These are phyloP conservation scores for Kazachstania sp. DNA, from an alignment of 1,139 yeast genomes.

Conservation along the genomic window DNA sequence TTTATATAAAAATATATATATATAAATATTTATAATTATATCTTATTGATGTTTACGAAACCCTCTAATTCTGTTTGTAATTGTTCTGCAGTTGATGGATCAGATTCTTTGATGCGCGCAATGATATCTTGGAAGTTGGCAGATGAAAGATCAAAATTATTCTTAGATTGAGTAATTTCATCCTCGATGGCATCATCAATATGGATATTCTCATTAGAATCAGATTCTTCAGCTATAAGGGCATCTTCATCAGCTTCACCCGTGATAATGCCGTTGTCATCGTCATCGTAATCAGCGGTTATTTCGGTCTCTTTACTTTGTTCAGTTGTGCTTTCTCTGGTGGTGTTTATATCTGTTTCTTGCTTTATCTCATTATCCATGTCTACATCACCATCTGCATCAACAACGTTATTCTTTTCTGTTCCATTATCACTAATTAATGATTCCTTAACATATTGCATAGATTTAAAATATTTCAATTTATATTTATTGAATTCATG, in stretches of 20 bases:
- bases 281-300: slow-evolving; percentile 24
- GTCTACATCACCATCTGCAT: slow-evolving; percentile 19
- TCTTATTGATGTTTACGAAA: slow-evolving; percentile 39
- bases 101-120: slow-evolving; percentile 33
- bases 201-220: slow-evolving; percentile 18
- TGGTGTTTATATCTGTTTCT: slow-evolving; percentile 3
- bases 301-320: background rate
- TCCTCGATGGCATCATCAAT: slow-evolving; percentile 18
- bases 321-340: background rate
- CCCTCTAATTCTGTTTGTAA: slow-evolving; percentile 37
- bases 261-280: slow-evolving; percentile 30
- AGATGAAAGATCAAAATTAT: slow-evolving; percentile 25
- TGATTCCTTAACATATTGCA: slow-evolving; percentile 29
- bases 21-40: slow-evolving; percentile 5
- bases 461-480: slow-evolving; percentile 32
- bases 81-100: slow-evolving; percentile 35
- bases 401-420: slow-evolving; percentile 15
- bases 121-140: slow-evolving; percentile 35
- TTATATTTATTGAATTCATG: slow-evolving; percentile 37
- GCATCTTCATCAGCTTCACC: slow-evolving; percentile 31
- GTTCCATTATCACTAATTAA: slow-evolving; percentile 25
- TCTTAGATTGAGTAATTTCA: slow-evolving; percentile 20
- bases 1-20: too few species aligned
- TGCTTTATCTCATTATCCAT: slow-evolving; percentile 26
- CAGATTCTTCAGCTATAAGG: slow-evolving; percentile 26